Conservation (phyloP, 768 basidiomycete genomes). For the Infundibulicybe gibba region DNA sequence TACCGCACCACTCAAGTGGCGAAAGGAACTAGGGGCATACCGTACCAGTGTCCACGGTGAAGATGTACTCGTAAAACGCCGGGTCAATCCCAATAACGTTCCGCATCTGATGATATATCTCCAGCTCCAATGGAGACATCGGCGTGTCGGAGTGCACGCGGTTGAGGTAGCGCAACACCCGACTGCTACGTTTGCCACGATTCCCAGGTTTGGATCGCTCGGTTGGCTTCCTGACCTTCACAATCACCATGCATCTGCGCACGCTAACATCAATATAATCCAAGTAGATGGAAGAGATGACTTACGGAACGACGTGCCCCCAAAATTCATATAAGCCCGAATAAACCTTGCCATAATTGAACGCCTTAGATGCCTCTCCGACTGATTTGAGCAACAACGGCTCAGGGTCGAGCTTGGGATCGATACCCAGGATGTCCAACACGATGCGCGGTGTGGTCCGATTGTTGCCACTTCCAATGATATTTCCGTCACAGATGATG, state of each 20-base stretch:
- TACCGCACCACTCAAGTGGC: neutral
- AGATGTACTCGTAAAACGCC: slow-evolving; percentile 96
- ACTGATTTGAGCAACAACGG: slow-evolving; percentile 88
- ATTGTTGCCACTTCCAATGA: slow-evolving; percentile 93
- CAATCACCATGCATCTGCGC: slow-evolving; percentile 81
- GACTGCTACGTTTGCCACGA: slow-evolving; percentile 92
- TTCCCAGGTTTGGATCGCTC: slow-evolving; percentile 92
- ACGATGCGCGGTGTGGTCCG: slow-evolving; percentile 90
- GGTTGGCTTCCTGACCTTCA: slow-evolving; percentile 93
- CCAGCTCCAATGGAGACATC: slow-evolving; percentile 91
- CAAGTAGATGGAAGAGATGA: slow-evolving; percentile 11
- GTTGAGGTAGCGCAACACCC: slow-evolving; percentile 92
- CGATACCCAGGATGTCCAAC: slow-evolving; percentile 88
- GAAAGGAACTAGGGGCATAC: slow-evolving; percentile 45
- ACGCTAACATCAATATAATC: no score
- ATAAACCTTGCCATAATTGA: slow-evolving; percentile 95
- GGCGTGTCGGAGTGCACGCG: slow-evolving; percentile 92
- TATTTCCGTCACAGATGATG: slow-evolving; percentile 94
- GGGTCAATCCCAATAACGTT: slow-evolving; percentile 98
- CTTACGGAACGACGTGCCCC: slow-evolving; percentile 91
- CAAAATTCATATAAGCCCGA: slow-evolving; percentile 93
- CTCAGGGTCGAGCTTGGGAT: slow-evolving; percentile 87
- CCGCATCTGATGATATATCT: slow-evolving; percentile 96
- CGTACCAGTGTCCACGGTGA: slow-evolving; percentile 94
- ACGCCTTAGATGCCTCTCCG: slow-evolving; percentile 83